Conservation (phyloP, 495 filamentous ascomycete species). For the Hypoxylon subgilvum region DNA sequence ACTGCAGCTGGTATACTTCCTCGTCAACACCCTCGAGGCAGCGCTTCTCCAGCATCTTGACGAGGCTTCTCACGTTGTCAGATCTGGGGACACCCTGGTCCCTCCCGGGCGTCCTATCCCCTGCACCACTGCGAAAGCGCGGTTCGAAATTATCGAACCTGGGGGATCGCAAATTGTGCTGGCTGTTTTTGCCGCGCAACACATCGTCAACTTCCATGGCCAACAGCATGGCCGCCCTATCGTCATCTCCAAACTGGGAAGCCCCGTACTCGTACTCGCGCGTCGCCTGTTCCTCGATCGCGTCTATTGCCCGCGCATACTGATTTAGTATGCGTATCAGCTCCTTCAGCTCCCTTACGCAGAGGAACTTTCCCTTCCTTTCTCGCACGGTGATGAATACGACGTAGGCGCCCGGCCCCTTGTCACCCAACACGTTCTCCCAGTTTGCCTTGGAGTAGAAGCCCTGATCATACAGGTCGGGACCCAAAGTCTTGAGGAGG, state of each 20-base stretch:
- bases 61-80: no score
- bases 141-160: not conserved
- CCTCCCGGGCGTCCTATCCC: no score
- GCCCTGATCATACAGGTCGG: not conserved
- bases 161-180: not conserved
- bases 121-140: not conserved
- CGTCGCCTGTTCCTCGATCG: not conserved
- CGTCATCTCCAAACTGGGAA: not conserved
- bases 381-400: not conserved
- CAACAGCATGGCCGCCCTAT: not conserved
- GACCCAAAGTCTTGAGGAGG: conserved; percentile 8
- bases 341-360: conserved; percentile 1
- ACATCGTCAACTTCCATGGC: conserved; percentile 17
- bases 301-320: conserved; percentile 1
- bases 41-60: conserved; percentile 3
- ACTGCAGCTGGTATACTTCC: conserved; percentile 3
- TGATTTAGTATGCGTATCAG: not conserved
- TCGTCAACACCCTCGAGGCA: not conserved
- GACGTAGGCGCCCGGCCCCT: conserved; percentile 10
- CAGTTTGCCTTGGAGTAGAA: not conserved
- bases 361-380: conserved; percentile 1
- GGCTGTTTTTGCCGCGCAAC: not conserved
- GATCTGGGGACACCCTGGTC: no score
- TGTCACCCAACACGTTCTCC: not conserved
- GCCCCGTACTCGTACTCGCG: not conserved